Percentiles rank a stretch among this genome's conserved stretches.
phyloP scores from a whole-genome alignment of 148 eudicot genomes.

The Amaranthus cruentus region DNA sequence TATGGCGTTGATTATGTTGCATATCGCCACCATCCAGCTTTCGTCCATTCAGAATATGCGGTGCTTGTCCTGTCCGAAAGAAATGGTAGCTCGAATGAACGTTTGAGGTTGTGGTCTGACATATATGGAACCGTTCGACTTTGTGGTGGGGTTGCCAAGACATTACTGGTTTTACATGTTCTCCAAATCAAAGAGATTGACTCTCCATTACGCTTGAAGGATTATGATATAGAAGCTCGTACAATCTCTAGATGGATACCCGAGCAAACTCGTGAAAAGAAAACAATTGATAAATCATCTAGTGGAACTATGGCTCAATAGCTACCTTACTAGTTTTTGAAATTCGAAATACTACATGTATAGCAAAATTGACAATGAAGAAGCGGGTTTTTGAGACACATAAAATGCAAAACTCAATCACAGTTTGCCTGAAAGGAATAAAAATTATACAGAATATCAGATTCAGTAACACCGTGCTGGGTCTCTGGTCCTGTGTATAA shows the following conservation, averaged over 20 bases:
- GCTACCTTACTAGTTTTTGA: too few species aligned
- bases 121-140: constrained; percentile 62
- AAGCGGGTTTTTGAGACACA: too few species aligned
- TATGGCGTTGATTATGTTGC: constrained; percentile 83
- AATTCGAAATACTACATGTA: too few species aligned
- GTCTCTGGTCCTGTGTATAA: too few species aligned
- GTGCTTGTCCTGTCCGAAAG: constrained; percentile 52
- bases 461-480: too few species aligned
- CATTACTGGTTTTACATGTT: constrained; percentile 51
- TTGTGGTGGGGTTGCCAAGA: constrained; percentile 80
- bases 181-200: constrained; percentile 6
- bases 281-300: constrained; percentile 4
- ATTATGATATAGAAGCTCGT: constrained; percentile 39
- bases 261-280: constrained; percentile 51
- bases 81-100: constrained; percentile 24
- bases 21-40: constrained; percentile 74
- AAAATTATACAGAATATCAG: too few species aligned
- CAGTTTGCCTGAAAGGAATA: too few species aligned
- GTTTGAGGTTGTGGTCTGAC: constrained; percentile 73
- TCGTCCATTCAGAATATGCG: constrained; percentile 76
- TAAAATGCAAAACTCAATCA: too few species aligned
- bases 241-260: constrained; percentile 64
- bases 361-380: too few species aligned
- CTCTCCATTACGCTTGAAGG: constrained; percentile 42
- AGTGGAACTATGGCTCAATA: background rate